Percentiles rank a stretch among this genome's conserved stretches.
Conservation (phyloP, 768 basidiomycete species). For the Daedaleopsis sinensis region DNA sequence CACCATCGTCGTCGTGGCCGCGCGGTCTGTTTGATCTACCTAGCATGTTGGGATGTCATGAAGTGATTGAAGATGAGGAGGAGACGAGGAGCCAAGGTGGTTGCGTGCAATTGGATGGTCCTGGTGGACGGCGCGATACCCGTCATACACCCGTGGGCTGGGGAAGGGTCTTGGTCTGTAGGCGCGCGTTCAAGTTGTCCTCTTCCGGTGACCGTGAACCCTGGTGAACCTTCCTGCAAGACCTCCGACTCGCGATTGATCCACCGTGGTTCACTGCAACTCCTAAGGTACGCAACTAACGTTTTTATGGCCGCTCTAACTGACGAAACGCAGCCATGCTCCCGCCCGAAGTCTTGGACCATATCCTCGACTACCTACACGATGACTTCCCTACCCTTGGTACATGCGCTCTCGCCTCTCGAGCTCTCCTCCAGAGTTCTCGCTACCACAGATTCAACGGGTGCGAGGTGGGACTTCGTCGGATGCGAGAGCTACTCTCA, state of each 20-base stretch:
- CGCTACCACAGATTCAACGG: slow-evolving; percentile 21
- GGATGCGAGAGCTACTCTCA: neutral
- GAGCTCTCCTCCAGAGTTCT: slow-evolving; percentile 12
- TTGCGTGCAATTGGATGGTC: neutral
- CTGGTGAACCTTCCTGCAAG: no score
- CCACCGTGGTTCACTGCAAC: no score
- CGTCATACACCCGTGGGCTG: no score
- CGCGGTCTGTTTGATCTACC: slow-evolving; percentile 26
- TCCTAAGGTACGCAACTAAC: no score
- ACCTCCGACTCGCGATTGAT: no score
- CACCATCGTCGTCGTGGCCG: slow-evolving; percentile 37
- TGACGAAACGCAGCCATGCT: neutral
- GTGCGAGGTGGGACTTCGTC: neutral
- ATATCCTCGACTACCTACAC: slow-evolving; percentile 24
- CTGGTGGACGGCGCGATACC: no score
- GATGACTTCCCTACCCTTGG: slow-evolving; percentile 16
- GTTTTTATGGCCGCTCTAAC: no score
- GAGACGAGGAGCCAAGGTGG: neutral
- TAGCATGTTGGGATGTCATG: slow-evolving; percentile 25
- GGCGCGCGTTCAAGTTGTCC: neutral
- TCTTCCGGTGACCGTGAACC: no score
- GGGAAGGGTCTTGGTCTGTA: neutral
- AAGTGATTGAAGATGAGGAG: neutral
- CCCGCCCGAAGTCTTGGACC: slow-evolving; percentile 24
- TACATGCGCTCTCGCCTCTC: slow-evolving; percentile 17